phyloP scores from a whole-genome alignment of 1,284 basidiomycete species.

The Xerocomus nothofagi region DNA sequence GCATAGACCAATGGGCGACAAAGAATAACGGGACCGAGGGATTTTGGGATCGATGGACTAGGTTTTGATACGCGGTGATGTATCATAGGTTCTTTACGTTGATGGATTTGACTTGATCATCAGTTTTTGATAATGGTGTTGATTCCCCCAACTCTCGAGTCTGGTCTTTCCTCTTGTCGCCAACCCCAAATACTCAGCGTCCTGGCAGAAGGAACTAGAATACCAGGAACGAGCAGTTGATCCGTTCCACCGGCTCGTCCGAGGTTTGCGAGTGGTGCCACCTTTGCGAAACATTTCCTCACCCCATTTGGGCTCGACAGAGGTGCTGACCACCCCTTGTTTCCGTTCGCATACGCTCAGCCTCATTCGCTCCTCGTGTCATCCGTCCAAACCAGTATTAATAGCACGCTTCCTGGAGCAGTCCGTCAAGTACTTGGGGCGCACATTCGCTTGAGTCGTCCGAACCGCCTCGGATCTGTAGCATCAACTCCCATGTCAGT shows the following conservation, averaged over 20 bases:
- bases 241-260: background rate
- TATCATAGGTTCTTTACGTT: background rate
- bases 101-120: background rate
- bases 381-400: no score
- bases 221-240: background rate
- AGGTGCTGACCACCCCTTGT: no score
- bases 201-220: background rate
- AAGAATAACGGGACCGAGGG: conserved; percentile 71
- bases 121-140: no score
- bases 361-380: no score
- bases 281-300: background rate
- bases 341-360: no score
- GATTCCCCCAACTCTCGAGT: background rate
- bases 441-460: no score
- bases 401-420: no score
- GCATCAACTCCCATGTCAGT: background rate
- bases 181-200: background rate
- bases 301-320: no score
- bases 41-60: conserved; percentile 62
- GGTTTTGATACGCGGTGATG: background rate
- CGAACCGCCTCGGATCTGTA: background rate
- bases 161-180: background rate
- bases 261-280: background rate
- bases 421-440: no score
- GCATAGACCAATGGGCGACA: conserved; percentile 56